phyloP scores from a whole-genome alignment of 768 basidiomycete species.

The Omphalotus guepiniiformis region DNA sequence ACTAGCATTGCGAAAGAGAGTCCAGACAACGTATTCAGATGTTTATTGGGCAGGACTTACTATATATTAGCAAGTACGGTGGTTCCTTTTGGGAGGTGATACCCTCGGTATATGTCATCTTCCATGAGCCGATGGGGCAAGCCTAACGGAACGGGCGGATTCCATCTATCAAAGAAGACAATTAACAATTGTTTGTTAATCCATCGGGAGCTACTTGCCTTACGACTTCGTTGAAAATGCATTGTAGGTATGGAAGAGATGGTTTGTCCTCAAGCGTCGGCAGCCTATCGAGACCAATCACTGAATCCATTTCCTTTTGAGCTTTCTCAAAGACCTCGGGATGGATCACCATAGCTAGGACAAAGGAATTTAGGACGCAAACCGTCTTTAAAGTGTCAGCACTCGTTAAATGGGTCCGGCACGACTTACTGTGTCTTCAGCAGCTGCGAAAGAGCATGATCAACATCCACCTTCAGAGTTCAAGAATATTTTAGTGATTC shows the following conservation, averaged over 20 bases:
- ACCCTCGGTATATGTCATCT: constrained; percentile 45
- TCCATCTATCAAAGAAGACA: constrained; percentile 32
- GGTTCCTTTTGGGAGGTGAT: constrained; percentile 42
- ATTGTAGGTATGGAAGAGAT: constrained; percentile 44
- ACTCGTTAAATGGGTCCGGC: background rate
- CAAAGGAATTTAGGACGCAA: constrained; percentile 43
- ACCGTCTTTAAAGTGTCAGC: constrained; percentile 35
- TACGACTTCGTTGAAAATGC: constrained; percentile 43
- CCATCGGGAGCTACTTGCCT: constrained; percentile 27
- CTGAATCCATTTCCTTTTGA: constrained; percentile 48
- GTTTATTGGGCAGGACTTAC: constrained; percentile 4
- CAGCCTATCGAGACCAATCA: constrained; percentile 40
- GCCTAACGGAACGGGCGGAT: constrained; percentile 45
- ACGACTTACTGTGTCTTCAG: constrained; percentile 33
- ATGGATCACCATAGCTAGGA: constrained; percentile 51
- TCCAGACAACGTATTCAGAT: constrained; percentile 1
- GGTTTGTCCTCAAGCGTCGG: constrained; percentile 42
- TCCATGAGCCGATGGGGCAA: constrained; percentile 49
- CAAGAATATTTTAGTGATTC: constrained; percentile 8
- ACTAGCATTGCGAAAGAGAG: constrained; percentile 23
- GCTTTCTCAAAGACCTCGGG: constrained; percentile 45
- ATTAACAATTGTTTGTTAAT: constrained; percentile 3
- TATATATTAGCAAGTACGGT: constrained; percentile 22
- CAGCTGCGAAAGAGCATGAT: constrained; percentile 21
- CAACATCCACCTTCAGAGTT: background rate